phyloP scores from a whole-genome alignment of 2,329 filamentous ascomycete genomes.

The Chaetomiaceae sp. region DNA sequence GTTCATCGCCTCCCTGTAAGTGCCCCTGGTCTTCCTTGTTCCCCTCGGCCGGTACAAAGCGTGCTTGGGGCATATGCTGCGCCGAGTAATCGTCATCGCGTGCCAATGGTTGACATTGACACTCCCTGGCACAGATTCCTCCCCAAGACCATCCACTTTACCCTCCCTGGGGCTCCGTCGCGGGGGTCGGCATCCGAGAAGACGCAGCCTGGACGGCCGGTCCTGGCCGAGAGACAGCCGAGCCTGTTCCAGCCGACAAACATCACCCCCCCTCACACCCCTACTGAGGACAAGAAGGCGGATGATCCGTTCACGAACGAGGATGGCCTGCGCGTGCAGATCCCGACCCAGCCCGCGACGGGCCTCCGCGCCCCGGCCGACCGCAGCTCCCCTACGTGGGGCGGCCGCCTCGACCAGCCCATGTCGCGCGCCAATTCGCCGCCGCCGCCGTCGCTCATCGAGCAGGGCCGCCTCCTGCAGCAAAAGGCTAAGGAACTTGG shows the following conservation, averaged over 20 bases:
- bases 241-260: constrained; percentile 47
- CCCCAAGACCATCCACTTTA: constrained; percentile 87
- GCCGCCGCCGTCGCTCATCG: constrained; percentile 69
- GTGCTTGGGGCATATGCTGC: background rate
- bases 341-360: constrained; percentile 35
- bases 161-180: constrained; percentile 51
- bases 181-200: constrained; percentile 31
- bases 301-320: constrained; percentile 52
- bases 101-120: background rate
- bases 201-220: constrained; percentile 22
- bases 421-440: constrained; percentile 66
- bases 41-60: background rate
- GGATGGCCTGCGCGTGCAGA: constrained; percentile 52
- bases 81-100: background rate
- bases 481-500: constrained; percentile 53
- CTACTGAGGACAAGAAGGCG: constrained; percentile 40
- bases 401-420: constrained; percentile 68
- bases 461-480: constrained; percentile 51
- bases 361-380: constrained; percentile 63
- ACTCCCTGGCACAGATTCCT: constrained; percentile 60
- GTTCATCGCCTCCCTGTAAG: constrained; percentile 42
- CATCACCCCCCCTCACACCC: constrained; percentile 49
- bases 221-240: constrained; percentile 34
- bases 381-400: constrained; percentile 71
- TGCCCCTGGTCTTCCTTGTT: constrained; percentile 2